Conservation (phyloP, 2,329 filamentous ascomycete species). For the Aureobasidium sp. region DNA sequence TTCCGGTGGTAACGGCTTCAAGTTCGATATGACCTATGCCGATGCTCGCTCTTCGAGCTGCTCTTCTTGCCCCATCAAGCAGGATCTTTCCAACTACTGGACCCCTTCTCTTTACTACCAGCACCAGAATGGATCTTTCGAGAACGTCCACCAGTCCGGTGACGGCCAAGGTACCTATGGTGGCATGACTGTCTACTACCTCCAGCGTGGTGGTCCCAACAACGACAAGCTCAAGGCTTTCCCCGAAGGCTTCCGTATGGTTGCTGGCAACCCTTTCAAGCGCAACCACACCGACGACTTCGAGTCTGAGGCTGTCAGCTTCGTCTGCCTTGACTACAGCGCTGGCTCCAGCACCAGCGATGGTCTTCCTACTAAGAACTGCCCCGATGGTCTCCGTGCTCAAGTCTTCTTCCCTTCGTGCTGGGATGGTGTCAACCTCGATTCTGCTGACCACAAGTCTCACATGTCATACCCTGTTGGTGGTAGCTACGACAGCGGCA, state of each 20-base stretch:
- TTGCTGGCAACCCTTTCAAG: slow-evolving; percentile 56
- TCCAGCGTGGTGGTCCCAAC: slow-evolving; percentile 42
- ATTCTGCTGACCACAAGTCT: slow-evolving; percentile 52
- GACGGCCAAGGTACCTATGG: slow-evolving; percentile 37
- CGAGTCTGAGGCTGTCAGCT: slow-evolving; percentile 48
- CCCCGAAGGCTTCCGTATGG: slow-evolving; percentile 65
- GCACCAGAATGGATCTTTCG: slow-evolving; percentile 52
- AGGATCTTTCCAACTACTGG: slow-evolving; percentile 72
- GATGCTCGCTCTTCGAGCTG: slow-evolving; percentile 57
- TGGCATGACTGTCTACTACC: slow-evolving; percentile 73
- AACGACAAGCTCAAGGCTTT: slow-evolving; percentile 64
- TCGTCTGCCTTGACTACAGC: slow-evolving; percentile 48
- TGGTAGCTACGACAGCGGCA: slow-evolving; percentile 33
- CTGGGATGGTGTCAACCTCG: slow-evolving; percentile 57
- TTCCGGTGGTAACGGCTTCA: slow-evolving; percentile 63
- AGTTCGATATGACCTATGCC: slow-evolving; percentile 54
- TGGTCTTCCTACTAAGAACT: slow-evolving; percentile 62
- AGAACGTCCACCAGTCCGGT: slow-evolving; percentile 52
- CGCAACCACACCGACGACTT: slow-evolving; percentile 51
- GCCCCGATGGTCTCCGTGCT: slow-evolving; percentile 56
- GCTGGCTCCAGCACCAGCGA: slow-evolving; percentile 40
- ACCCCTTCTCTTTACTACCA: slow-evolving; percentile 63
- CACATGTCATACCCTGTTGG: slow-evolving; percentile 57
- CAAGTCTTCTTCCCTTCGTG: slow-evolving; percentile 67
- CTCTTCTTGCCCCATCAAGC: slow-evolving; percentile 61